Base-by-base conservation (phyloP, 371 early-diverging fungal genomes). In the Syncephalastrum sp. region DNA sequence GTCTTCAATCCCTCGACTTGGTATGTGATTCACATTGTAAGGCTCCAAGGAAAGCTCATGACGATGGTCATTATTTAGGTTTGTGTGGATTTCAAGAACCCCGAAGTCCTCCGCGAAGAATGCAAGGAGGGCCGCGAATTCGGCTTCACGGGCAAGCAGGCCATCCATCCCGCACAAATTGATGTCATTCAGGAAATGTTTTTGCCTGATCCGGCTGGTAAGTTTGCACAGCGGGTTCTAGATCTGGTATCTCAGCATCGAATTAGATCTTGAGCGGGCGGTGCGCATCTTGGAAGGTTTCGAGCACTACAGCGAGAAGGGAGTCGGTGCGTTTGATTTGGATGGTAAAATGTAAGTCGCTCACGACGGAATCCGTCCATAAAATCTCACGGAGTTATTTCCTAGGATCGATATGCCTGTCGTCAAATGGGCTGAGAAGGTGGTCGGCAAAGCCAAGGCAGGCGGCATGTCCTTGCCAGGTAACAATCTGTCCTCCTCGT, bases 71-170 rank as follows among this genome's bases (percentile, higher is more conserved):
- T 0, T 10, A 33, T 33, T 10, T 60, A 87, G 88, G 91, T 94
- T 16, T 92, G 93, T 60, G 84, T 94, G 56, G 93, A 93, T 63
- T 93, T 86, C 56, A 80, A 91, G 57, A 76, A 88, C 63, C 64
- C 69, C 16, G 79, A 75, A 3, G 75, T 86, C 38, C 68, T 93
- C 67, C 57, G 57, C 16, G 92, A 90, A 43, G 97, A 96, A 72
- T 89, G 93, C 64, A 68, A 66, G 27, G 93, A 95, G 70, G 97
- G 93, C 1, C 82, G 88, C 21, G 79, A 87, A 50, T 92, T 94
- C 87, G 97, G 96, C 5, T 96, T 94, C 74, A 86, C 92, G 23
- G 97, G 97, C 52, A 96, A 96, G 75, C 95, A 94, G 71, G 94
- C 93, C 2, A 93, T 96, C 53, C 96, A 96, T 61, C 96, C 97